Evolutionary conservation across 78 protist genomes (phyloP).

Genomic region (Dictyostelium intermedium): DNA sequence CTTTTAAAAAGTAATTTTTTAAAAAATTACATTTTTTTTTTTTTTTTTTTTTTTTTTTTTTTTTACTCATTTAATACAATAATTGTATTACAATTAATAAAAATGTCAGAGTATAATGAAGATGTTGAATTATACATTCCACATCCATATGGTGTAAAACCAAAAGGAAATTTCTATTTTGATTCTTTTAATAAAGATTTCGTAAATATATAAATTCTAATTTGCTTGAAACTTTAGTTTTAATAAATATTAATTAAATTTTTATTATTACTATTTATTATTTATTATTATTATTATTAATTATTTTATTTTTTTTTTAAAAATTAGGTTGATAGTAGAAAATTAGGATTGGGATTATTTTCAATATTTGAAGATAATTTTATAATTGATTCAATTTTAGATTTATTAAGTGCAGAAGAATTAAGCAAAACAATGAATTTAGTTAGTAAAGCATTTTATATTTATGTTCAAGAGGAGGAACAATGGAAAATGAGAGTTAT

Average conservation of each 20-base stretch:
- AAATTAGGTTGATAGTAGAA: slow-evolving; percentile 10
- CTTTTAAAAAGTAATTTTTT: background rate
- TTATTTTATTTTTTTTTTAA: background rate
- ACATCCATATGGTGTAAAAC: slow-evolving; percentile 58
- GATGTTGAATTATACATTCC: slow-evolving; percentile 13
- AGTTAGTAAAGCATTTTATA: slow-evolving; percentile 46
- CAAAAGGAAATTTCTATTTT: slow-evolving; percentile 63
- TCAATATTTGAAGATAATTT: slow-evolving; percentile 26
- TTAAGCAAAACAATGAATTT: background rate
- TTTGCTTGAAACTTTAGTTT: no score
- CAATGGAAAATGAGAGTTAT: slow-evolving; percentile 54
- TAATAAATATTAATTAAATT: background rate
- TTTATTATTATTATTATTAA: background rate
- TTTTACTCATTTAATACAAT: background rate
- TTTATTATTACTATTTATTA: background rate
- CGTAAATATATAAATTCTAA: no score
- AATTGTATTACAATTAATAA: no score
- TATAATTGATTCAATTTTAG: slow-evolving; percentile 15
- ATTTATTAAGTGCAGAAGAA: background rate
- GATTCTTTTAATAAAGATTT: slow-evolving; percentile 57
- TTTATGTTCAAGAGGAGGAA: slow-evolving; percentile 58
- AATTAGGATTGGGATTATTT: slow-evolving; percentile 27
- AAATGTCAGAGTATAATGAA: background rate
- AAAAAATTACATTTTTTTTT: background rate
- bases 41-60: background rate